Evolutionary conservation across 805 yeast species (phyloP).

Genomic region (Candida orba): DNA sequence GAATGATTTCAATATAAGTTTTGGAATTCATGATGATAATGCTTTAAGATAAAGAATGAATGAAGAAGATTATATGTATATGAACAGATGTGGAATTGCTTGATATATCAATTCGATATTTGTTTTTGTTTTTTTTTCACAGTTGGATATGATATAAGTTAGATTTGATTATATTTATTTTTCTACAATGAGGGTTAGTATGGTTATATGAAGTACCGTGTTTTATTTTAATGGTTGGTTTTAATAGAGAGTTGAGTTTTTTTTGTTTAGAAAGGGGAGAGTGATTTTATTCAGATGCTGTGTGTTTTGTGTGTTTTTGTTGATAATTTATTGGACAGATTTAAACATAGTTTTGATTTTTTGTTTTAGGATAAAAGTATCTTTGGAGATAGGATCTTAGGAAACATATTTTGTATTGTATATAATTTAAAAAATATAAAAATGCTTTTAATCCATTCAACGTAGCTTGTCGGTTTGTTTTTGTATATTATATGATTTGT

Average conservation of each 20-base stretch:
- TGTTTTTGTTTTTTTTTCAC: too few relatives aligned
- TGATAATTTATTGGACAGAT: not conserved
- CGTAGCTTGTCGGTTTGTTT: not conserved
- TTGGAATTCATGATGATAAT: not conserved
- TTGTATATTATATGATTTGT: not conserved
- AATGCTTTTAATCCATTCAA: not conserved
- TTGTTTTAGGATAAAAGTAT: conserved; percentile 3
- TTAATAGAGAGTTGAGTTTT: not conserved
- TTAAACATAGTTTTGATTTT: not conserved
- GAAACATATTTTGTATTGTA: not conserved
- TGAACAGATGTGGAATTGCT: too few relatives aligned
- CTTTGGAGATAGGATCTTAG: conserved; percentile 5
- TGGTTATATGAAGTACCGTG: too few relatives aligned
- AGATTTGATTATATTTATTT: not conserved
- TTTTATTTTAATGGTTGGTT: too few relatives aligned
- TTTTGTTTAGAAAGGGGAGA: not conserved
- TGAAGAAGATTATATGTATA: not conserved
- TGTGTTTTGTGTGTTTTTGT: not conserved
- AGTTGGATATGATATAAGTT: too few relatives aligned
- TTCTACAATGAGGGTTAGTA: not conserved
- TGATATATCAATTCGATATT: too few relatives aligned
- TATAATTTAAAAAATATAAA: not conserved
- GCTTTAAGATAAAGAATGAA: not conserved
- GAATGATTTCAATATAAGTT: not conserved
- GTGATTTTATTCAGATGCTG: too few relatives aligned